Conservation (phyloP, 2,329 filamentous ascomycete genomes). For the Fusarium sp. region DNA sequence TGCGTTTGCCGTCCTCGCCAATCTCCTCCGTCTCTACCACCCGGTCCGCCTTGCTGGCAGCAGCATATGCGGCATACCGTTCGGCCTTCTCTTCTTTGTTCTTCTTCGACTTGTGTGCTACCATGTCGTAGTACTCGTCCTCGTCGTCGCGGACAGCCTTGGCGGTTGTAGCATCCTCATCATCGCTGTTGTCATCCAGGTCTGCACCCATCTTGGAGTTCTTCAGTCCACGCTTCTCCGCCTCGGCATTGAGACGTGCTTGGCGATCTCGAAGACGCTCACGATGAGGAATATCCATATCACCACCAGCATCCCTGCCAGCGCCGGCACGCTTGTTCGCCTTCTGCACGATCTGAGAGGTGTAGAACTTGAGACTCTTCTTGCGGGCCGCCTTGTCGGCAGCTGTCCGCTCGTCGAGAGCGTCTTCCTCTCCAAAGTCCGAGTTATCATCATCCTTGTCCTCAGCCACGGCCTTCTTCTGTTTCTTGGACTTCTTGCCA, state of each 20-base stretch:
- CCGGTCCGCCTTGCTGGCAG: constrained; percentile 69
- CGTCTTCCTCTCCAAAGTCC: constrained; percentile 91
- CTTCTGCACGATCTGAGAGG: constrained; percentile 95
- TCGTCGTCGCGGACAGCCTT: constrained; percentile 64
- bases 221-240: constrained; percentile 79
- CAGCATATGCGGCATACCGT: constrained; percentile 62
- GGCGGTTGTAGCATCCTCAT: constrained; percentile 66
- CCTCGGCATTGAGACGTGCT: constrained; percentile 85
- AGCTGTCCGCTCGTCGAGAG: constrained; percentile 77
- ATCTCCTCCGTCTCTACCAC: constrained; percentile 72
- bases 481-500: constrained; percentile 56
- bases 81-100: constrained; percentile 76
- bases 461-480: constrained; percentile 45
- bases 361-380: constrained; percentile 96
- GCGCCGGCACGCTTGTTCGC: constrained; percentile 81
- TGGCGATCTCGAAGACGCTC: constrained; percentile 88
- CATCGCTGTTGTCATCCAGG: constrained; percentile 72
- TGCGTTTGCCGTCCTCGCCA: constrained; percentile 85
- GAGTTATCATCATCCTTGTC: constrained; percentile 70
- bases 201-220: constrained; percentile 68
- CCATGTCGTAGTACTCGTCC: constrained; percentile 88
- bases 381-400: constrained; percentile 89
- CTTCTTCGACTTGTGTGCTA: constrained; percentile 71
- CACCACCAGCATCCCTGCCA: constrained; percentile 77
- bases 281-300: constrained; percentile 83